Evolutionary conservation across 2,329 filamentous ascomycete genomes (phyloP).

Genomic region (Aspergillus neoniger): DNA sequence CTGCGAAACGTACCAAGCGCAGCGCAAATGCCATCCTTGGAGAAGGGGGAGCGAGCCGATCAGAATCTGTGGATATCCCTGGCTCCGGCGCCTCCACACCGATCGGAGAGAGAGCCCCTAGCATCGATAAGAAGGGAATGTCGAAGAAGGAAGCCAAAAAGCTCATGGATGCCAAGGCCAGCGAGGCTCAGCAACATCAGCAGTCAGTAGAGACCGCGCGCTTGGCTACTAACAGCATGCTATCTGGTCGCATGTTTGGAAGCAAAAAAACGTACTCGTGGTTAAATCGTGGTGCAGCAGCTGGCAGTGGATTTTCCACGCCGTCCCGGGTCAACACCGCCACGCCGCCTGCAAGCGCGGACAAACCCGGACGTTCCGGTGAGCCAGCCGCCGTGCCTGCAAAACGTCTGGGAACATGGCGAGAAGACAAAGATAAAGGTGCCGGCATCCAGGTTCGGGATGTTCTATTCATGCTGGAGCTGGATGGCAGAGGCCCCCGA

Average conservation of each 20-base stretch:
- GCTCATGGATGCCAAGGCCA: slow-evolving; percentile 70
- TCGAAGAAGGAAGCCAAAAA: slow-evolving; percentile 88
- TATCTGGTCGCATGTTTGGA: slow-evolving; percentile 51
- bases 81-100: slow-evolving; percentile 61
- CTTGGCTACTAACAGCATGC: slow-evolving; percentile 68
- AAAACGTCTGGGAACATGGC: slow-evolving; percentile 70
- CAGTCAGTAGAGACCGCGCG: slow-evolving; percentile 82
- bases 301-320: slow-evolving; percentile 41
- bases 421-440: slow-evolving; percentile 76
- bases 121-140: slow-evolving; percentile 65
- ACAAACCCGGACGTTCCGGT: slow-evolving; percentile 31
- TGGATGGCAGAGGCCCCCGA: slow-evolving; percentile 61
- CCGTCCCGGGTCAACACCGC: slow-evolving; percentile 36
- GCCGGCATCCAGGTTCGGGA: slow-evolving; percentile 82
- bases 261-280: slow-evolving; percentile 52
- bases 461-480: slow-evolving; percentile 75
- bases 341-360: slow-evolving; percentile 32
- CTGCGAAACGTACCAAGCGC: slow-evolving; percentile 67
- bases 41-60: slow-evolving; percentile 50
- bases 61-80: slow-evolving; percentile 60
- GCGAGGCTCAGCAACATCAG: slow-evolving; percentile 75
- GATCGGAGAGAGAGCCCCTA: slow-evolving; percentile 55
- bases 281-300: slow-evolving; percentile 43
- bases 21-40: slow-evolving; percentile 57
- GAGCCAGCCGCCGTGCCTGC: slow-evolving; percentile 46